phyloP scores from a whole-genome alignment of 192 early-diverging fungal genomes.

The Backusella tarrabulga region DNA sequence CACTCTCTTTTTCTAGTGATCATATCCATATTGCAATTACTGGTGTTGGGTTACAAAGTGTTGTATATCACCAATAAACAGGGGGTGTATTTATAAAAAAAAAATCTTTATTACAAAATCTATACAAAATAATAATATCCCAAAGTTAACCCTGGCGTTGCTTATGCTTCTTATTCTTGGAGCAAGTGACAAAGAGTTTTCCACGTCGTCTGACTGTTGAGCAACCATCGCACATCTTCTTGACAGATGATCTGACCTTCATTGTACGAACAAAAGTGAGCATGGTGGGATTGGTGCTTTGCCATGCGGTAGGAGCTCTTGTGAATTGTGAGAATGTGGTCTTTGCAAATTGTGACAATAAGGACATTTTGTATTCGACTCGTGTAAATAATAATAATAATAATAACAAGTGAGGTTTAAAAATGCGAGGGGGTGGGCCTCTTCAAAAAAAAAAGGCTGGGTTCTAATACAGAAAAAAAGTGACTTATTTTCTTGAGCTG shows the following conservation, averaged over 20 bases:
- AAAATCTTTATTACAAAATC: slow-evolving; percentile 4
- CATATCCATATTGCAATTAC: slow-evolving; percentile 38
- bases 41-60: slow-evolving; percentile 59
- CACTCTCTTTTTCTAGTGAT: neutral
- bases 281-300: slow-evolving; percentile 20
- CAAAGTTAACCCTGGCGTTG: slow-evolving; percentile 77
- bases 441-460: neutral
- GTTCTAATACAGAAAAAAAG: neutral
- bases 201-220: slow-evolving; percentile 84
- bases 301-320: slow-evolving; percentile 13
- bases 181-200: slow-evolving; percentile 85
- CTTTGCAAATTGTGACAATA: slow-evolving; percentile 16
- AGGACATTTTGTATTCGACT: slow-evolving; percentile 12
- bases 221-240: slow-evolving; percentile 89
- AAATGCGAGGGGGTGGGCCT: neutral
- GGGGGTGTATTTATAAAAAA: neutral
- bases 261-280: slow-evolving; percentile 60
- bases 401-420: neutral
- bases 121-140: slow-evolving; percentile 11
- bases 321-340: slow-evolving; percentile 8
- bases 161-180: slow-evolving; percentile 92
- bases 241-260: slow-evolving; percentile 88
- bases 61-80: slow-evolving; percentile 14
- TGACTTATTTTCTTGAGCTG: neutral
- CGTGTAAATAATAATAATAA: neutral